phyloP scores from a whole-genome alignment of 169 alveolate genomes.

The Perkinsus chesapeaki region DNA sequence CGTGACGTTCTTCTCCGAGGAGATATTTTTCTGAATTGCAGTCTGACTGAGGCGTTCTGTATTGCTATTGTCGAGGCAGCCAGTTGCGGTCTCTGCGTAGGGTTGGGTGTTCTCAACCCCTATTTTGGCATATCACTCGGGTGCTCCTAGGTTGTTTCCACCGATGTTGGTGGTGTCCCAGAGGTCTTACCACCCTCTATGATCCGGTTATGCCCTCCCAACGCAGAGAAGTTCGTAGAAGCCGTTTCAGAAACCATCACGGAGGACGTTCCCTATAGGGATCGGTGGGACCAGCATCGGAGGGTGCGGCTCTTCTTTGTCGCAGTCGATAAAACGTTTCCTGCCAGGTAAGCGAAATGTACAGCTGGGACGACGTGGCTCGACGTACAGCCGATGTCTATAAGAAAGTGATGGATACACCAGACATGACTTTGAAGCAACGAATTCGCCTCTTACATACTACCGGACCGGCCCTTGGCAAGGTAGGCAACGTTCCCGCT shows the following conservation, averaged over 20 bases:
- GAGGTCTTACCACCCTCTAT: conserved; percentile 54
- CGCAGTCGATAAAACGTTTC: background rate
- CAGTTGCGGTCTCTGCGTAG: conserved; percentile 84
- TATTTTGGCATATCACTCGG: background rate
- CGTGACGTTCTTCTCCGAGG: conserved; percentile 89
- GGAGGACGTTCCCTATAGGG: background rate
- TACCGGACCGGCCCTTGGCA: background rate
- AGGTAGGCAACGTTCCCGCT: background rate
- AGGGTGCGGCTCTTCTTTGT: background rate
- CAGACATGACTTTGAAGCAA: background rate
- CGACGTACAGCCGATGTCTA: conserved; percentile 8
- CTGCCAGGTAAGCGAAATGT: background rate
- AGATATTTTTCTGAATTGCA: conserved; percentile 93
- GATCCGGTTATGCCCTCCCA: background rate
- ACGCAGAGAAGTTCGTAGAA: background rate
- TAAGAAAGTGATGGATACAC: background rate
- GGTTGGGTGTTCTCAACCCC: background rate
- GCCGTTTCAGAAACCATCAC: background rate
- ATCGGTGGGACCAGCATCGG: background rate
- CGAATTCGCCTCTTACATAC: background rate
- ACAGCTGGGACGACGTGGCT: conserved; percentile 7
- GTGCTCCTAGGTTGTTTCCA: conserved; percentile 76
- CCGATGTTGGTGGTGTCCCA: conserved; percentile 98
- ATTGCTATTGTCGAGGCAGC: conserved; percentile 98
- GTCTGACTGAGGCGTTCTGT: conserved; percentile 97